phyloP scores from a whole-genome alignment of 2,329 filamentous ascomycete genomes.

The Talaromyces sp. region DNA sequence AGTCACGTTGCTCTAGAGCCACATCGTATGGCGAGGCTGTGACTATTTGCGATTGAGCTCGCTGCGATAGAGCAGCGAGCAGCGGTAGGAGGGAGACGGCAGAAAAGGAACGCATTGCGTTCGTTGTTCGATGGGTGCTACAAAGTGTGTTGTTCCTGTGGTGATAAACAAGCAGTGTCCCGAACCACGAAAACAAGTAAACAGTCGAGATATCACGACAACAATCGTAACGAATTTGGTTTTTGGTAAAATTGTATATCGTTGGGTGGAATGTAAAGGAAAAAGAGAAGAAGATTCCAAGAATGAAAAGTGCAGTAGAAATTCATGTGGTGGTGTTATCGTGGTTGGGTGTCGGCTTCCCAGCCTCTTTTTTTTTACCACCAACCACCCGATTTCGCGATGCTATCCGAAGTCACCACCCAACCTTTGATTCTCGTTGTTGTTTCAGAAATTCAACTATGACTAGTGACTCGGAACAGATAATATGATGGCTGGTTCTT shows the following conservation, averaged over 20 bases:
- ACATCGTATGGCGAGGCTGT: constrained; percentile 29
- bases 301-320: background rate
- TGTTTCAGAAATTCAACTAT: background rate
- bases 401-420: constrained; percentile 7
- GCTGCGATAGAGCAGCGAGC: constrained; percentile 26
- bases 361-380: constrained; percentile 17
- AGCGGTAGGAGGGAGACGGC: constrained; percentile 27
- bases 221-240: background rate
- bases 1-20: constrained; percentile 35
- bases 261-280: constrained; percentile 4
- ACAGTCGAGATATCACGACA: background rate
- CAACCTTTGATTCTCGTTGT: background rate
- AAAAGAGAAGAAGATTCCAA: constrained; percentile 1
- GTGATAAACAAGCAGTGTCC: background rate
- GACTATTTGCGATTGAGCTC: constrained; percentile 26
- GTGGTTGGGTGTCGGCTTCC: constrained; percentile 8
- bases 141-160: background rate
- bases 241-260: constrained; percentile 1
- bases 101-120: constrained; percentile 29
- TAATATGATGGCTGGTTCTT: background rate
- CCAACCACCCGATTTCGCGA: constrained; percentile 21
- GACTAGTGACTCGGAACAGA: background rate
- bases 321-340: constrained; percentile 10
- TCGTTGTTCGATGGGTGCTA: background rate
- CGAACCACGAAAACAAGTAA: background rate